phyloP scores from a whole-genome alignment of 345 rosid species.

The Lumnitzera racemosa region DNA sequence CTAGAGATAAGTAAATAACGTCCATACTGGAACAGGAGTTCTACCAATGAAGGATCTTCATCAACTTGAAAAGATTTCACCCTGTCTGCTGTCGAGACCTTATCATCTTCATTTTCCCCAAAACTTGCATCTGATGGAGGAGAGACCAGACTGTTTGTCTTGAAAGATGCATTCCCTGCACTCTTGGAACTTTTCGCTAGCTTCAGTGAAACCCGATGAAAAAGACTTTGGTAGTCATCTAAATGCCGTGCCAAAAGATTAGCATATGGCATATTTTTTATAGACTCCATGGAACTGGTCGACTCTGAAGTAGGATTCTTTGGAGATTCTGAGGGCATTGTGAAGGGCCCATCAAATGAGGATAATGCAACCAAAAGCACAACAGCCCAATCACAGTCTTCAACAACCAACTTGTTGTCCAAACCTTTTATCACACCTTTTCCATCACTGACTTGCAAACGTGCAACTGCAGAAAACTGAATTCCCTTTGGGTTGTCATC shows the following conservation, averaged over 20 bases:
- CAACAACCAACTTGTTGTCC: slow-evolving; percentile 52
- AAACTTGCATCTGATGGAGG: neutral
- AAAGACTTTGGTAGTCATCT: slow-evolving; percentile 71
- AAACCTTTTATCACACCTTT: slow-evolving; percentile 34
- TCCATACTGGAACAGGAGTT: slow-evolving; percentile 80
- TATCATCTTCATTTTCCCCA: slow-evolving; percentile 14
- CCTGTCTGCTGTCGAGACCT: slow-evolving; percentile 65
- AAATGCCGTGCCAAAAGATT: slow-evolving; percentile 59
- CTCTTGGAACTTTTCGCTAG: slow-evolving; percentile 48
- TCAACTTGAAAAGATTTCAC: slow-evolving; percentile 62
- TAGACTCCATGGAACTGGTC: slow-evolving; percentile 24
- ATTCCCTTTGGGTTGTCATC: slow-evolving; percentile 54
- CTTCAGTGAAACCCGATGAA: slow-evolving; percentile 64
- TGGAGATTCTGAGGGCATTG: slow-evolving; percentile 60
- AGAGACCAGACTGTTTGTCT: no score
- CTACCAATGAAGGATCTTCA: slow-evolving; percentile 85
- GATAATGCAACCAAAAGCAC: slow-evolving; percentile 58
- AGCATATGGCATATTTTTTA: slow-evolving; percentile 40
- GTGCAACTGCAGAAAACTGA: slow-evolving; percentile 62
- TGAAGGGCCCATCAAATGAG: slow-evolving; percentile 80
- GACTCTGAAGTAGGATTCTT: slow-evolving; percentile 54
- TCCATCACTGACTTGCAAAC: slow-evolving; percentile 47
- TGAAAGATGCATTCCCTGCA: slow-evolving; percentile 10
- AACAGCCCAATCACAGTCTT: slow-evolving; percentile 76
- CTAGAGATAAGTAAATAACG: slow-evolving; percentile 85